Conservation (phyloP, 2,329 filamentous ascomycete genomes). For the Scedosporium dehoogii region DNA sequence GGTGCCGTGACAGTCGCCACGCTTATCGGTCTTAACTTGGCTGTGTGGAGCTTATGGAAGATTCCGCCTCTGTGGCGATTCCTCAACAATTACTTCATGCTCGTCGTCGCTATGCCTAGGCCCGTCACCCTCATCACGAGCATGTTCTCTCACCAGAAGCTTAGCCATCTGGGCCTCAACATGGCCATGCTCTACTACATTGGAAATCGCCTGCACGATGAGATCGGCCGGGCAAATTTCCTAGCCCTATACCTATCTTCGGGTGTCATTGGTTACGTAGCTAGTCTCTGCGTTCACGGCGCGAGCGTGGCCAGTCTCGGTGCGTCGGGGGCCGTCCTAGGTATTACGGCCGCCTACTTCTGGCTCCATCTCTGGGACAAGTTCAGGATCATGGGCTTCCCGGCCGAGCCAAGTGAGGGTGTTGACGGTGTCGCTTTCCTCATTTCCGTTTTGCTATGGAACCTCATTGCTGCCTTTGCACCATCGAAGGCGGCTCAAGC, state of each 20-base stretch:
- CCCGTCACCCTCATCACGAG: conserved; percentile 52
- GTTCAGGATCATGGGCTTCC: conserved; percentile 47
- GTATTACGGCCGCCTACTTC: conserved; percentile 51
- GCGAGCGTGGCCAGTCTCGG: conserved; percentile 47
- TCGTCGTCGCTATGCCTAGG: conserved; percentile 54
- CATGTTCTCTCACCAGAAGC: conserved; percentile 58
- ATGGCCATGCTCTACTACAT: conserved; percentile 57
- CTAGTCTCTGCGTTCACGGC: conserved; percentile 43
- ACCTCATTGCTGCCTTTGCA: conserved; percentile 37
- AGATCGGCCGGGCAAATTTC: conserved; percentile 59
- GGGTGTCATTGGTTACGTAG: conserved; percentile 48
- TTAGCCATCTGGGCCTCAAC: conserved; percentile 54
- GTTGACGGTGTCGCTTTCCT: conserved; percentile 46
- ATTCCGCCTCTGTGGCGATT: conserved; percentile 54
- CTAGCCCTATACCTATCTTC: conserved; percentile 54
- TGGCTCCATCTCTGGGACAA: conserved; percentile 46
- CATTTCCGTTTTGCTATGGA: conserved; percentile 37
- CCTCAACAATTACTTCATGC: conserved; percentile 59
- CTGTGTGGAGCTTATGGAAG: conserved; percentile 50
- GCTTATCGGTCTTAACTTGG: conserved; percentile 50
- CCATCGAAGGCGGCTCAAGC: conserved; percentile 26
- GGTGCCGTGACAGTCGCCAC: conserved; percentile 53
- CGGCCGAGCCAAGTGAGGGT: conserved; percentile 40
- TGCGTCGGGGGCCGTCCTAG: conserved; percentile 56
- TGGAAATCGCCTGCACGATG: conserved; percentile 58